Evolutionary conservation across 768 basidiomycete species (phyloP).

Genomic region (Podaxis sp.): DNA sequence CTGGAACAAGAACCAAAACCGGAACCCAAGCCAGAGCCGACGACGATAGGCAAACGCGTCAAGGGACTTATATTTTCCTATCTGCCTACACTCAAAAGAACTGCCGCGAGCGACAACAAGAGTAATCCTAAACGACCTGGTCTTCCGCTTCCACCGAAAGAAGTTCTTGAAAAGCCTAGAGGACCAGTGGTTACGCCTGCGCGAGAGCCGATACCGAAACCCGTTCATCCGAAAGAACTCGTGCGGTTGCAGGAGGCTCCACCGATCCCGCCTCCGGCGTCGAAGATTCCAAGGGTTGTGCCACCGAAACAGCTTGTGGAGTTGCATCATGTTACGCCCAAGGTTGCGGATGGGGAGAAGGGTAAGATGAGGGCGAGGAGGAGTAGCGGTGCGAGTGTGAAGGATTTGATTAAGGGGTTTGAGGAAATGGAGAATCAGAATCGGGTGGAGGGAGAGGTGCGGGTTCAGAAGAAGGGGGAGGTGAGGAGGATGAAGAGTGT

Average conservation of each 20-base stretch:
- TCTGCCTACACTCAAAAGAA: constrained; percentile 49
- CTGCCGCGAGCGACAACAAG: constrained; percentile 23
- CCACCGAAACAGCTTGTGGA: constrained; percentile 53
- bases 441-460: constrained; percentile 22
- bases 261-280: constrained; percentile 32
- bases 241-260: constrained; percentile 62
- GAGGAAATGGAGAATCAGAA: constrained; percentile 42
- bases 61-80: constrained; percentile 63
- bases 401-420: constrained; percentile 65
- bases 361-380: constrained; percentile 39
- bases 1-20: neutral
- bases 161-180: constrained; percentile 47
- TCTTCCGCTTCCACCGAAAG: constrained; percentile 56
- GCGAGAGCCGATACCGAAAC: constrained; percentile 45
- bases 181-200: constrained; percentile 61
- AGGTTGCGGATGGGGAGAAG: constrained; percentile 20
- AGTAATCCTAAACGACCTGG: constrained; percentile 32
- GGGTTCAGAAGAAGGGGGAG: constrained; percentile 30
- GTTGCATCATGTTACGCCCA: constrained; percentile 45
- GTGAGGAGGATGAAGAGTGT: constrained; percentile 19
- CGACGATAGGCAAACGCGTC: constrained; percentile 48
- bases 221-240: constrained; percentile 60
- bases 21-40: constrained; percentile 17
- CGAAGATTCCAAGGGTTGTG: constrained; percentile 42
- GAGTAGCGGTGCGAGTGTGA: constrained; percentile 71